A percentile compares a stretch with the other conserved stretches of the same genome.
These are phyloP conservation scores for Lichtheimia hyalospora DNA, from an alignment of 371 early-diverging fungal species.

Conservation along the genomic window DNA sequence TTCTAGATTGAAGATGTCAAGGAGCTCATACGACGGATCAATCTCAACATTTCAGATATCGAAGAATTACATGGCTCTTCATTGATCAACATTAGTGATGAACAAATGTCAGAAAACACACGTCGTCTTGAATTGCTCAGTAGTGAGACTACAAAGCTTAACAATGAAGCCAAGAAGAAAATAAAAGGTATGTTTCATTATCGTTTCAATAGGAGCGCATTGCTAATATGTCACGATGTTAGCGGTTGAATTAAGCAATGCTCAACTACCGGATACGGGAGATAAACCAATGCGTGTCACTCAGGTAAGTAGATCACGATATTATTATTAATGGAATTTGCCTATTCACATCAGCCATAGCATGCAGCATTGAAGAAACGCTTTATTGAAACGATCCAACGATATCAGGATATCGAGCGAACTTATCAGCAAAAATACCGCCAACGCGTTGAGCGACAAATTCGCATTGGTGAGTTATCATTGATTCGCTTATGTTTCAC, in stretches of 20 bases:
- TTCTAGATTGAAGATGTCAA: constrained; percentile 67
- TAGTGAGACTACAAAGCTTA: constrained; percentile 62
- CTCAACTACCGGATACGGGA: constrained; percentile 45
- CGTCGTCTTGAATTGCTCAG: constrained; percentile 70
- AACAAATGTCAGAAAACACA: constrained; percentile 58
- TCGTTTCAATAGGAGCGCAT: not conserved
- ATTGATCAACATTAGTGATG: constrained; percentile 70
- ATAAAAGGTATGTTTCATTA: constrained; percentile 50
- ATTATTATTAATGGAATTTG: not conserved
- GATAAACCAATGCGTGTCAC: constrained; percentile 71
- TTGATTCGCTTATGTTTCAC: not conserved
- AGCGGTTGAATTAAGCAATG: constrained; percentile 59
- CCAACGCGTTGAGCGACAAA: constrained; percentile 83
- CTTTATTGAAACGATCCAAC: constrained; percentile 80
- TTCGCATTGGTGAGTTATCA: constrained; percentile 68
- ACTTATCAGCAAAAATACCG: constrained; percentile 83
- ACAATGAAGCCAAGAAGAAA: constrained; percentile 61
- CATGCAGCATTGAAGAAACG: constrained; percentile 75
- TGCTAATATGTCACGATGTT: constrained; percentile 17
- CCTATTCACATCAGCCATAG: constrained; percentile 28
- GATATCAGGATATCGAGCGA: constrained; percentile 80
- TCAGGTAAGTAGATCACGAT: constrained; percentile 35
- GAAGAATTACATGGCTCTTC: constrained; percentile 71
- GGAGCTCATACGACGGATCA: constrained; percentile 63
- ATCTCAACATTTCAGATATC: constrained; percentile 64